phyloP scores from a whole-genome alignment of 1,284 basidiomycete species.

The Chalciporus sp. region DNA sequence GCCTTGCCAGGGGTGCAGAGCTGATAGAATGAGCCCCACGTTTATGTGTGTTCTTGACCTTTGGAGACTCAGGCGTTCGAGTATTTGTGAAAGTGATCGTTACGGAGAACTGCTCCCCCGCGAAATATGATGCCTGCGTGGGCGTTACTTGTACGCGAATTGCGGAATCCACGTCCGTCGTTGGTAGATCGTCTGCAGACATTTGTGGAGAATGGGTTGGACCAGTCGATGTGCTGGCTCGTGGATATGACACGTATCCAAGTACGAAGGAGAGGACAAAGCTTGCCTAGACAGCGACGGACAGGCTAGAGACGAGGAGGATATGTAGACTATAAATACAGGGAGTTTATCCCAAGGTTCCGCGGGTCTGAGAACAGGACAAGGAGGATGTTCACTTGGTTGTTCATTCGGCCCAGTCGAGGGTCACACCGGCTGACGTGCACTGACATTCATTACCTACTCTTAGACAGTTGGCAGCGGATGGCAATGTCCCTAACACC shows the following conservation, averaged over 20 bases:
- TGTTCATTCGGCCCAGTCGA: neutral
- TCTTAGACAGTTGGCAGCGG: neutral
- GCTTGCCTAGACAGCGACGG: neutral
- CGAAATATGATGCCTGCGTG: conserved; percentile 88
- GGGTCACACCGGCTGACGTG: neutral
- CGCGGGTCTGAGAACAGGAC: conserved; percentile 22
- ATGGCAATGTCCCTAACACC: neutral
- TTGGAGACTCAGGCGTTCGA: conserved; percentile 50
- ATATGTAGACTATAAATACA: conserved; percentile 13
- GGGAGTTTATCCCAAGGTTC: conserved; percentile 13
- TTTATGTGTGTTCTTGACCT: conserved; percentile 52
- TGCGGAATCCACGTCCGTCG: conserved; percentile 42
- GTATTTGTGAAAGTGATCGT: conserved; percentile 89
- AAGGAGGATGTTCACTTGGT: neutral
- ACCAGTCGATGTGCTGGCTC: neutral
- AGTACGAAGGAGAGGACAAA: neutral
- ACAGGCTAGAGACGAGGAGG: neutral
- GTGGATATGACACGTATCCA: neutral
- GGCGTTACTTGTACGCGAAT: conserved; percentile 75
- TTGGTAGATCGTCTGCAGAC: conserved; percentile 21
- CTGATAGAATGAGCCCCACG: conserved; percentile 75
- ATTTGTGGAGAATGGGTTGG: conserved; percentile 10
- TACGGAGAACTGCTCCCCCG: conserved; percentile 85
- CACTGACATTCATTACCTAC: no score
- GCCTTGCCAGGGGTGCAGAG: conserved; percentile 70